A percentile compares a stretch with the other conserved stretches of the same genome.
These are phyloP conservation scores for Withania somnifera DNA, from an alignment of 305 asterid species.

Conservation along the genomic window DNA sequence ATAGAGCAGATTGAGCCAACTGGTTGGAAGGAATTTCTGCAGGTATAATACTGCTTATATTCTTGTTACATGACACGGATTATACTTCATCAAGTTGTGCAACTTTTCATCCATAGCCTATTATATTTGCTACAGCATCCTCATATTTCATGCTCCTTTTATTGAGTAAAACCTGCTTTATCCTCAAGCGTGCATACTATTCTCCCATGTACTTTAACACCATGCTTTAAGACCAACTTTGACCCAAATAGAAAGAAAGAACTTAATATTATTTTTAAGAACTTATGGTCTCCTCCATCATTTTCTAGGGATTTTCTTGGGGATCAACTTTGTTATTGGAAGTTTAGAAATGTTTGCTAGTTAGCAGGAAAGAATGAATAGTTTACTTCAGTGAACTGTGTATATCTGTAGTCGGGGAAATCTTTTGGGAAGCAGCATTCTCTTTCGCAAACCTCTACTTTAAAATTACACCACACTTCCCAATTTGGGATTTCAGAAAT, in stretches of 20 bases:
- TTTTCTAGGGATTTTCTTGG: background rate
- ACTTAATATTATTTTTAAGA: background rate
- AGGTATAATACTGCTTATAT: constrained; percentile 32
- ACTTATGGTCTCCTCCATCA: background rate
- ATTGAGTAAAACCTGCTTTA: background rate
- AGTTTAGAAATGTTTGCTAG: background rate
- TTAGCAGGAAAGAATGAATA: background rate
- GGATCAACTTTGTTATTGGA: background rate
- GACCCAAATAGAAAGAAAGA: background rate
- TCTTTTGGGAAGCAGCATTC: constrained; percentile 2
- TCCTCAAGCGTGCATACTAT: background rate
- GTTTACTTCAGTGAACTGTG: background rate
- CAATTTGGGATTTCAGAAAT: background rate
- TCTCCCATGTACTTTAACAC: background rate
- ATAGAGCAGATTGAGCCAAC: constrained; percentile 97
- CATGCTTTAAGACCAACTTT: background rate
- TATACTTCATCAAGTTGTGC: background rate
- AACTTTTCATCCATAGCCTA: background rate
- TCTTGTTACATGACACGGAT: background rate
- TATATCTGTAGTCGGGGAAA: background rate
- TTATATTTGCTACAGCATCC: background rate
- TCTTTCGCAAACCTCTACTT: background rate
- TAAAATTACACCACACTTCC: background rate
- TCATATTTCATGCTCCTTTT: background rate
- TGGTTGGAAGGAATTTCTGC: constrained; percentile 99